Evolutionary conservation across 1,284 basidiomycete species (phyloP).

Genomic region (Vanrija humicola): DNA sequence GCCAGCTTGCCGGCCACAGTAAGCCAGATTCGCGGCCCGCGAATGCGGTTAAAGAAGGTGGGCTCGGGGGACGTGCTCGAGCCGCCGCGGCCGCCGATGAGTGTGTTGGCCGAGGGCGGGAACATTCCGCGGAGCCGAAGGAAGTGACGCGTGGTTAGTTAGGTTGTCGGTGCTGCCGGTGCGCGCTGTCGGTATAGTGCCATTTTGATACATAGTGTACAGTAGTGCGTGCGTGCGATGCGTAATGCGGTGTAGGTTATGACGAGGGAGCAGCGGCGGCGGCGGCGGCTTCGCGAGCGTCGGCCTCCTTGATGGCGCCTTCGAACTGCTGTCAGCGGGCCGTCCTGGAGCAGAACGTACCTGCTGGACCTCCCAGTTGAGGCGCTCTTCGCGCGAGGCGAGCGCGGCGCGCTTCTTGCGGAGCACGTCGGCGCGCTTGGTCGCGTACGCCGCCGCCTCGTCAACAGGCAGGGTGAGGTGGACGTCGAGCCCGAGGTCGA

Average conservation of each 20-base stretch:
- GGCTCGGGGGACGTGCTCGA: conserved; percentile 1
- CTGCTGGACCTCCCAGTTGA: conserved; percentile 38
- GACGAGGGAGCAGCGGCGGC: too few species aligned
- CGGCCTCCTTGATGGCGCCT: conserved; percentile 6
- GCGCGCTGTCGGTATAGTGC: too few species aligned
- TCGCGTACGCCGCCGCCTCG: conserved; percentile 21
- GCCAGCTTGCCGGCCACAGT: background rate
- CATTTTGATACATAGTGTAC: too few species aligned
- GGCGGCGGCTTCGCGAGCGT: too few species aligned
- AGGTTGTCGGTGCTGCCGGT: too few species aligned
- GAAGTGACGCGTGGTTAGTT: too few species aligned
- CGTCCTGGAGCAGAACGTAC: conserved; percentile 10
- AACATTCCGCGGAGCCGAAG: conserved; percentile 15
- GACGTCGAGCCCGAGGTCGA: conserved; percentile 38
- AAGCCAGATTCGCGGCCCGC: conserved; percentile 1
- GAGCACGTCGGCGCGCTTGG: conserved; percentile 23
- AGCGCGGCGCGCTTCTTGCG: conserved; percentile 19
- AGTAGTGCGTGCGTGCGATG: too few species aligned
- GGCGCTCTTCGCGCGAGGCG: conserved; percentile 19
- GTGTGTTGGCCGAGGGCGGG: conserved; percentile 15
- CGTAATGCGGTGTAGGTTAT: too few species aligned
- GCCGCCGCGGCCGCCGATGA: conserved; percentile 10
- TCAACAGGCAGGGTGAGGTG: conserved; percentile 24
- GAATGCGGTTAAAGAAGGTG: conserved; percentile 9
- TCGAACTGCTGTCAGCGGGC: conserved; percentile 1